These are phyloP conservation scores for Thalia dealbata DNA, from an alignment of 176 grass and related monocot species.

Conservation along the genomic window DNA sequence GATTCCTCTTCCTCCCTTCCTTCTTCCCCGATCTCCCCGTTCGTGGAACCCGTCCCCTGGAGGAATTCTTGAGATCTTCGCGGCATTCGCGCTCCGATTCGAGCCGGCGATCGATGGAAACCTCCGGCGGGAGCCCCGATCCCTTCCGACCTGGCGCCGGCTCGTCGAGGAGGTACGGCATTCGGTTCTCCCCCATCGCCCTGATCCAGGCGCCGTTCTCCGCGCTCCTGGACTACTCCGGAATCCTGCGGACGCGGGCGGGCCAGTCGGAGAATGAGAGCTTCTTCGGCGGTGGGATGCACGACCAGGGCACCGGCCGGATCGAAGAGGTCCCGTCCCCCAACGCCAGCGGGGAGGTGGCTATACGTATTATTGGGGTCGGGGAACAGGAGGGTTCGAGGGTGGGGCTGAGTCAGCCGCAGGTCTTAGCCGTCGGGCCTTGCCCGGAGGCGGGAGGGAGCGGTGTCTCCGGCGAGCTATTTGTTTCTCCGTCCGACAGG, in stretches of 20 bases:
- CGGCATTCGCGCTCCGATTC: not conserved
- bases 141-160: conserved; percentile 20
- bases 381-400: conserved; percentile 40
- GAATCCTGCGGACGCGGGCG: conserved; percentile 45
- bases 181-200: conserved; percentile 65
- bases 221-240: conserved; percentile 85
- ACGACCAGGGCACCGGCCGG: not conserved
- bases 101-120: conserved; percentile 33
- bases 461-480: conserved; percentile 5
- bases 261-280: conserved; percentile 24
- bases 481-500: conserved; percentile 5
- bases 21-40: not conserved
- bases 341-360: conserved; percentile 43
- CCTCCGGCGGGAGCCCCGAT: conserved; percentile 26
- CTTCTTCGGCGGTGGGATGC: conserved; percentile 16
- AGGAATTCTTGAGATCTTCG: not conserved
- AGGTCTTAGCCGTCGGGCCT: conserved; percentile 29
- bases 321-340: conserved; percentile 22
- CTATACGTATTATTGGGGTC: conserved; percentile 77
- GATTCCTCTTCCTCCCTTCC: not conserved
- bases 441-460: conserved; percentile 10
- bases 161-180: conserved; percentile 46
- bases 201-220: conserved; percentile 81
- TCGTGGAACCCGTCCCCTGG: not conserved
- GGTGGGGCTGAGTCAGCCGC: conserved; percentile 25